Percentiles rank a stretch among this genome's conserved stretches.
Conservation (phyloP, 371 early-diverging fungal genomes). For the Fennellomyces sp. region DNA sequence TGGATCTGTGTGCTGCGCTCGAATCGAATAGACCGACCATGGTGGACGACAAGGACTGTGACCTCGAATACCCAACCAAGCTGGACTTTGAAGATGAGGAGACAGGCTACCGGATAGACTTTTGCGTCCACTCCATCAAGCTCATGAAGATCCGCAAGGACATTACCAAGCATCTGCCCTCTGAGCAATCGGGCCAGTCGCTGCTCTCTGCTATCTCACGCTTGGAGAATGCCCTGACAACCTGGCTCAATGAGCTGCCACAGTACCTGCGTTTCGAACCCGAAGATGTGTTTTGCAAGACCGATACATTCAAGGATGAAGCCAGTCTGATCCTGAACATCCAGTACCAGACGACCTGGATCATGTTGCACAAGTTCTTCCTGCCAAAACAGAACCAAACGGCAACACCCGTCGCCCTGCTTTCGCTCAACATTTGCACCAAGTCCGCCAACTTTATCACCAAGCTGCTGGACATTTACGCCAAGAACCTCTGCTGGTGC, state of each 20-base stretch:
- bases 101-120: slow-evolving; percentile 51
- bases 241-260: slow-evolving; percentile 56
- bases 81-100: slow-evolving; percentile 52
- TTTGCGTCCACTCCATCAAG: slow-evolving; percentile 56
- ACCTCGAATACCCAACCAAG: slow-evolving; percentile 59
- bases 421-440: slow-evolving; percentile 40
- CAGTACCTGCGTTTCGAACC: slow-evolving; percentile 30
- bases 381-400: slow-evolving; percentile 46
- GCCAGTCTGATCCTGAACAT: slow-evolving; percentile 43
- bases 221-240: slow-evolving; percentile 56
- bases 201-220: slow-evolving; percentile 54
- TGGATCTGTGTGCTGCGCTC: slow-evolving; percentile 56
- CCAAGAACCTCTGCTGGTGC: slow-evolving; percentile 45
- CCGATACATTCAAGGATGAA: slow-evolving; percentile 47
- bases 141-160: slow-evolving; percentile 63
- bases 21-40: slow-evolving; percentile 57
- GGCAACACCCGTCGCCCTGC: slow-evolving; percentile 36
- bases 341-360: slow-evolving; percentile 53
- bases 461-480: slow-evolving; percentile 46
- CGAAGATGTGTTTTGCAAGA: slow-evolving; percentile 36
- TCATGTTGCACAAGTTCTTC: slow-evolving; percentile 55
- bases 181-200: slow-evolving; percentile 52
- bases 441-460: slow-evolving; percentile 46
- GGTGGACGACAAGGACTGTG: slow-evolving; percentile 68
- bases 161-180: slow-evolving; percentile 55